phyloP scores from a whole-genome alignment of 2,329 filamentous ascomycete genomes.

The Pseudocercospora fijiensis region DNA sequence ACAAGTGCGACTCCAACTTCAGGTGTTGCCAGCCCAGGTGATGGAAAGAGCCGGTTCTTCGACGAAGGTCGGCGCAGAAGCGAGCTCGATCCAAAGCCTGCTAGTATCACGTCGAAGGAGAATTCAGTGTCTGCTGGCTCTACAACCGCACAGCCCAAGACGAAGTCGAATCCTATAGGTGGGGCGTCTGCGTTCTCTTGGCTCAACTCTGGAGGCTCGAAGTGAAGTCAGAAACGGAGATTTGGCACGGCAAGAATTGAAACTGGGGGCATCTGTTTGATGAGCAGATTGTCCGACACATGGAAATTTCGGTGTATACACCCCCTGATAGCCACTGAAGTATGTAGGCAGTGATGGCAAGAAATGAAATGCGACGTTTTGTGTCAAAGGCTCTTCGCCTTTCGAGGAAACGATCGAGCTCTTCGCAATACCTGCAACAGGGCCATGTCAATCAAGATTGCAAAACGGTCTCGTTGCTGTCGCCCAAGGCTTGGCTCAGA shows the following conservation, averaged over 20 bases:
- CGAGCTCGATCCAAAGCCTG: conserved; percentile 17
- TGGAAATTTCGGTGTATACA: background rate
- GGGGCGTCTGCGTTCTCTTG: conserved; percentile 93
- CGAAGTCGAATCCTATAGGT: conserved; percentile 73
- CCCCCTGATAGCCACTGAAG: background rate
- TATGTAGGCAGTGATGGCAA: background rate
- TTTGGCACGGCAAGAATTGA: background rate
- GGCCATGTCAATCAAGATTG: no score
- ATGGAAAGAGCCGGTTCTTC: conserved; percentile 49
- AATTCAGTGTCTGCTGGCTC: conserved; percentile 28
- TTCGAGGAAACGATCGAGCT: no score
- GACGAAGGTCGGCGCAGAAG: conserved; percentile 47
- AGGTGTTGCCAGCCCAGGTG: conserved; percentile 26
- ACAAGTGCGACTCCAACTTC: conserved; percentile 33
- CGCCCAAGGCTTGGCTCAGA: no score
- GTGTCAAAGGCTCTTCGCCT: no score
- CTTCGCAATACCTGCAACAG: no score
- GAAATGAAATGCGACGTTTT: no score
- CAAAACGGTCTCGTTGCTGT: no score
- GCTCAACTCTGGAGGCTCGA: conserved; percentile 52
- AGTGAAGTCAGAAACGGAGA: background rate
- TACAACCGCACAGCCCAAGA: conserved; percentile 29
- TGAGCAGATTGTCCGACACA: background rate
- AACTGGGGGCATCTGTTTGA: background rate
- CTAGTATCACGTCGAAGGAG: conserved; percentile 35